Base-by-base conservation (phyloP, 164 flowering plant genomes). In the Stephania cephalantha region DNA sequence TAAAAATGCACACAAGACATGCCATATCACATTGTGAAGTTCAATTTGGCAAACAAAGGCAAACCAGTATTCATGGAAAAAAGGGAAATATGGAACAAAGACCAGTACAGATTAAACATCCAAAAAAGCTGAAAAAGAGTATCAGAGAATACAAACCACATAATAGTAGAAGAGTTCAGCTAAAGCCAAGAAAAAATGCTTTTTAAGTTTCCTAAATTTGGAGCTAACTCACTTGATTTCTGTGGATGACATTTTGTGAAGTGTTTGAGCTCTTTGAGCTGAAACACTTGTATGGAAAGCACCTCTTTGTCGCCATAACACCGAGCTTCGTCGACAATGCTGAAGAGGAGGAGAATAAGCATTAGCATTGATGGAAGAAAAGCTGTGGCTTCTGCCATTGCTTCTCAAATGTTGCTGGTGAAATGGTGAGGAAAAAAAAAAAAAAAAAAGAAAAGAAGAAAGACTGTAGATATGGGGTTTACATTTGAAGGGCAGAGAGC, bases 221-320 rank as follows among this genome's bases (percentile, higher is more conserved):
- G 55, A 50, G 61, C 71, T 67, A 35, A 85, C 91, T 86, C 79
- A 90, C 97, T 86, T 85, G 94, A 85, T 85, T 84, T 87, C 20
- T 81, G 90, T 68, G 89, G 81, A 45, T 76, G 75, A 75, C 88
- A 88, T 68, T 50, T 79, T 42, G 12, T 31, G 42, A 44, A 35
- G 68, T 58, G 75, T 46, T 53, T 75, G 48, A 75, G 81, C 46
- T 79, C 79, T 46, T 72, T 77, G 87, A 82, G 76, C 31, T 80
- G 81, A 73, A 84, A 78, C 13, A 76, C 81, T 17, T 83, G 79
- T 76, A 87, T 68, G 8, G 46, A 63, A 70, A 90, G 83, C 55
- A 84, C 73, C 68, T 79, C 77, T 78, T 84, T 88, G 67, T 83
- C 83, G 73, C 82, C 71, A 74, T 67, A 64, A 68, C 82, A 71